phyloP scores from a whole-genome alignment of 306 rosid species.

The Datisca glomerata region DNA sequence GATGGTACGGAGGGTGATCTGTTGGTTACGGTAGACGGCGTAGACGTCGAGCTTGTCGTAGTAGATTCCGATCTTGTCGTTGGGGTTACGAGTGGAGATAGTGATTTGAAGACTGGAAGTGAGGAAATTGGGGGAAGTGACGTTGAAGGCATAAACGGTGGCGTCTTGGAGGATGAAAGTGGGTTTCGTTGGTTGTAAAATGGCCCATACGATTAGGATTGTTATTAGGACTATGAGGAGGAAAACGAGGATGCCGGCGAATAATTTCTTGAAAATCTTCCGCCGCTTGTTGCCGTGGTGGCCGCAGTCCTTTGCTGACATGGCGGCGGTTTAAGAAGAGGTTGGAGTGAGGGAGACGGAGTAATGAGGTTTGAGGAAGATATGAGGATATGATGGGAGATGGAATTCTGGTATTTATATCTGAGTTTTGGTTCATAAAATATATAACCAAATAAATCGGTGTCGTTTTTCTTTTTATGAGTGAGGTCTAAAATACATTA shows the following conservation, averaged over 20 bases:
- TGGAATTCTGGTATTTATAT: too few relatives aligned
- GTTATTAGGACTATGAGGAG: constrained; percentile 33
- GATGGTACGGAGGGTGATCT: constrained; percentile 51
- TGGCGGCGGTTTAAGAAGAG: too few relatives aligned
- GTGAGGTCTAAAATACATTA: too few relatives aligned
- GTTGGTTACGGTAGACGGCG: constrained; percentile 51
- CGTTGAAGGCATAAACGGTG: constrained; percentile 76
- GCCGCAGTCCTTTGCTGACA: constrained; percentile 47
- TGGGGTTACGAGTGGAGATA: constrained; percentile 60
- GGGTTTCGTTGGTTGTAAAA: constrained; percentile 63
- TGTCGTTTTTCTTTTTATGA: too few relatives aligned
- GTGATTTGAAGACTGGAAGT: constrained; percentile 70
- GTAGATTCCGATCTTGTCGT: constrained; percentile 73
- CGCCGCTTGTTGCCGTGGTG: constrained; percentile 27
- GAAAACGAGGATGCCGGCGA: constrained; percentile 36
- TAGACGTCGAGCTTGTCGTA: constrained; percentile 72
- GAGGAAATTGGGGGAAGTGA: constrained; percentile 42
- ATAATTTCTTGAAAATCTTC: constrained; percentile 2
- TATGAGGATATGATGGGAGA: too few relatives aligned
- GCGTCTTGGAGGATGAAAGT: constrained; percentile 71
- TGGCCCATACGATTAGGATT: constrained; percentile 65
- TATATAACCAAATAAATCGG: too few relatives aligned
- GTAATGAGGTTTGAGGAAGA: too few relatives aligned
- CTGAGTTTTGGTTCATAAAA: too few relatives aligned
- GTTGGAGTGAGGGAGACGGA: too few relatives aligned